Percentiles rank a stretch among this genome's conserved stretches.
Evolutionary conservation across 345 rosid genomes (phyloP).

Genomic region (Schrenkiella parvula): DNA sequence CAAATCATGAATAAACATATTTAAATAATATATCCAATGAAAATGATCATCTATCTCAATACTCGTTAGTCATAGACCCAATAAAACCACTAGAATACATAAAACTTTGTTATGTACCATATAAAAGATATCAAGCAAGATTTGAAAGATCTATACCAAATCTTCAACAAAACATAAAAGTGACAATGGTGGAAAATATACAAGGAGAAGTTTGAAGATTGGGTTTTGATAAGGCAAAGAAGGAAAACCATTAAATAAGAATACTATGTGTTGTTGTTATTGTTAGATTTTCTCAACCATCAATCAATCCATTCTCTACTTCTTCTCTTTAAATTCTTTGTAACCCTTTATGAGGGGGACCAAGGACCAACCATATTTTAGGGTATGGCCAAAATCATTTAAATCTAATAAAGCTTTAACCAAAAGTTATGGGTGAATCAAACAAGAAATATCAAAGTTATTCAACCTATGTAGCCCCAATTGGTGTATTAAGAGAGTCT

Average conservation of each 20-base stretch:
- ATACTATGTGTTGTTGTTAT: conserved; percentile 30
- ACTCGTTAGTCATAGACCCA: background rate
- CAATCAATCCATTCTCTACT: conserved; percentile 13
- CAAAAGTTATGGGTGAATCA: conserved; percentile 22
- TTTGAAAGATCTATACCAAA: conserved; percentile 31
- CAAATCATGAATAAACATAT: background rate
- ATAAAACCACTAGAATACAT: conserved; percentile 23
- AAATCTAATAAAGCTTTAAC: conserved; percentile 21
- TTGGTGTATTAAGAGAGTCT: background rate
- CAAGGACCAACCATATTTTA: conserved; percentile 35
- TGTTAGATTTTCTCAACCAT: conserved; percentile 37
- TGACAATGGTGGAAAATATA: conserved; percentile 26
- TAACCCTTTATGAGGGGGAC: conserved; percentile 34
- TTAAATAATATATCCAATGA: background rate
- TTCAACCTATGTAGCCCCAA: background rate
- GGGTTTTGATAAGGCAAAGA: conserved; percentile 38
- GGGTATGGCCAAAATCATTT: conserved; percentile 28
- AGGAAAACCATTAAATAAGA: conserved; percentile 37
- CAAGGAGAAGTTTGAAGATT: conserved; percentile 33
- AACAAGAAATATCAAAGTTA: conserved; percentile 11
- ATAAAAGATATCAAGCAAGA: conserved; percentile 23
- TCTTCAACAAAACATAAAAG: conserved; percentile 24
- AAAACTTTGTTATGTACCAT: conserved; percentile 17
- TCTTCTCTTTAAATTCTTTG: conserved; percentile 36
- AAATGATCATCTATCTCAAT: conserved; percentile 2